A percentile compares a stretch with the other conserved stretches of the same genome.
Evolutionary conservation across 1,284 basidiomycete species (phyloP).

Genomic region (Pyrrhoderma noxium): DNA sequence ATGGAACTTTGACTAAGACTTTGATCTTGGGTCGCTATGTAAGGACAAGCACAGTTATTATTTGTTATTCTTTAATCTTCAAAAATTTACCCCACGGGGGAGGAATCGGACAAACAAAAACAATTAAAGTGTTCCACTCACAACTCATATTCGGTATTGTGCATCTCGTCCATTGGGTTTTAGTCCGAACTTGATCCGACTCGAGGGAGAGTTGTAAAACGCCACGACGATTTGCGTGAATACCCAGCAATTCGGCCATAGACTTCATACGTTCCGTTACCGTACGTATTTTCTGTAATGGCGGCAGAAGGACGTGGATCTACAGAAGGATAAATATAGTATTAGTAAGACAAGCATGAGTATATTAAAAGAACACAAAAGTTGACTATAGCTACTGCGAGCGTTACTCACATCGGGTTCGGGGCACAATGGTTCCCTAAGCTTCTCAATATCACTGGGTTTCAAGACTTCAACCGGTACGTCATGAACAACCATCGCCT

Average conservation of each 20-base stretch:
- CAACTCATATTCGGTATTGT: slow-evolving; percentile 64
- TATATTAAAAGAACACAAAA: slow-evolving; percentile 1
- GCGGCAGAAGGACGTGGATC: slow-evolving; percentile 80
- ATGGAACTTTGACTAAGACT: slow-evolving; percentile 7
- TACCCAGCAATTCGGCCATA: slow-evolving; percentile 69
- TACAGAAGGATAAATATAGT: slow-evolving; percentile 26
- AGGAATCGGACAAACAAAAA: too few species aligned
- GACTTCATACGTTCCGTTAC: slow-evolving; percentile 70
- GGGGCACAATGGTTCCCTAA: slow-evolving; percentile 81
- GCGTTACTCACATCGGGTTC: slow-evolving; percentile 82
- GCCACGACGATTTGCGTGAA: slow-evolving; percentile 63
- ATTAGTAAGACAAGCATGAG: not conserved
- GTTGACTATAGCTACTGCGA: too few species aligned
- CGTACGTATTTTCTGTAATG: slow-evolving; percentile 69
- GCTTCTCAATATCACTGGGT: slow-evolving; percentile 59
- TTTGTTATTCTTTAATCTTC: too few species aligned
- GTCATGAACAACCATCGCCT: slow-evolving; percentile 60
- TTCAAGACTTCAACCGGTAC: slow-evolving; percentile 74
- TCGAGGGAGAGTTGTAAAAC: slow-evolving; percentile 60
- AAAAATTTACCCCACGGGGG: too few species aligned
- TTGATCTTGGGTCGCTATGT: slow-evolving; percentile 18
- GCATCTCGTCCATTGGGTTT: slow-evolving; percentile 75
- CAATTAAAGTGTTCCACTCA: too few species aligned
- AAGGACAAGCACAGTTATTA: not conserved
- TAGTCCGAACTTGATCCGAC: slow-evolving; percentile 66